A percentile compares a stretch with the other conserved stretches of the same genome.
Evolutionary conservation across 148 eudicot genomes (phyloP).

Genomic region (Heliamphora exappendiculata): DNA sequence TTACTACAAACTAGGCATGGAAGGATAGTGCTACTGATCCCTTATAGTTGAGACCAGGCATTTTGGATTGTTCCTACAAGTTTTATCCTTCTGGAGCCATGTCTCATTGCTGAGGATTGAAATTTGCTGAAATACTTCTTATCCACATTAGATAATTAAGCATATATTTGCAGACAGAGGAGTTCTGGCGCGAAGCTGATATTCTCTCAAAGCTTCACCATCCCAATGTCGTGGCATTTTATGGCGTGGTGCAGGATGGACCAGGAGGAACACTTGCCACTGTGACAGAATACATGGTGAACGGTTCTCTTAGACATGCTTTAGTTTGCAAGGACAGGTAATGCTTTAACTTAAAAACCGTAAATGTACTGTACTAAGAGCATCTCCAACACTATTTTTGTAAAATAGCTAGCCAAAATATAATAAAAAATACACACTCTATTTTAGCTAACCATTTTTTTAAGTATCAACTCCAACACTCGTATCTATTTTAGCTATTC

Average conservation of each 20-base stretch:
- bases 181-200: slow-evolving; percentile 87
- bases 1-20: not conserved
- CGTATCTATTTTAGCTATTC: too few relatives aligned
- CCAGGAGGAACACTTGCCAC: slow-evolving; percentile 77
- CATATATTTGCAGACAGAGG: slow-evolving; percentile 35
- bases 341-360: not conserved
- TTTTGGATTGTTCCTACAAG: not conserved
- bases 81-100: not conserved
- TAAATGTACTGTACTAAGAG: not conserved
- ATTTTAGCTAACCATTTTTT: too few relatives aligned
- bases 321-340: slow-evolving; percentile 75
- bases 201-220: slow-evolving; percentile 78
- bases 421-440: too few relatives aligned
- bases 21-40: not conserved
- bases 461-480: too few relatives aligned
- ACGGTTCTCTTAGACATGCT: slow-evolving; percentile 79
- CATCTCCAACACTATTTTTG: too few relatives aligned
- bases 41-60: not conserved
- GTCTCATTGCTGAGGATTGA: not conserved
- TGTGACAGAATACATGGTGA: slow-evolving; percentile 77
- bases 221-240: slow-evolving; percentile 87
- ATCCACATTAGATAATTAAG: not conserved
- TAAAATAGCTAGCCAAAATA: too few relatives aligned
- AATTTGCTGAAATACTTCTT: not conserved
- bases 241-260: slow-evolving; percentile 88